Evolutionary conservation across 164 flowering plant genomes (phyloP).

Genomic region (Vitis amurensis): DNA sequence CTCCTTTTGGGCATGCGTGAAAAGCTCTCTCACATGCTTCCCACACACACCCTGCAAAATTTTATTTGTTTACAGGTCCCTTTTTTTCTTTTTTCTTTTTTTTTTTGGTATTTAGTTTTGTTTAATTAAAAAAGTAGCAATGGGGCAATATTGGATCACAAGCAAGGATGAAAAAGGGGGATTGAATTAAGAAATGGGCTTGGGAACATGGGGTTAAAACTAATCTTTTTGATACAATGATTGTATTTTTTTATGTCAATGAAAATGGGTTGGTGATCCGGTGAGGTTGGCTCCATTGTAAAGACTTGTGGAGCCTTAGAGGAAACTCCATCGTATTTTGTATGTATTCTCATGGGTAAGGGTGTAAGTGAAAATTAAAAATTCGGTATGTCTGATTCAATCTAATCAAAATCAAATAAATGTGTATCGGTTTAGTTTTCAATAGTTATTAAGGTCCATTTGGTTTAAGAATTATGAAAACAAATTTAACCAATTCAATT

Average conservation of each 20-base stretch:
- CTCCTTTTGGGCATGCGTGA: constrained; percentile 57
- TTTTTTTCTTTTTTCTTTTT: background rate
- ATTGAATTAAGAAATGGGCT: background rate
- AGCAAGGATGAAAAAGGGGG: constrained; percentile 12
- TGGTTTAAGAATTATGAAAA: too few relatives aligned
- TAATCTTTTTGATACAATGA: constrained; percentile 42
- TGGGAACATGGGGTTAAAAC: constrained; percentile 25
- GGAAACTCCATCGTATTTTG: background rate
- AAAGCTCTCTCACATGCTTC: constrained; percentile 56
- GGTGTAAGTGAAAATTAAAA: too few relatives aligned
- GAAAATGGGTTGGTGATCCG: background rate
- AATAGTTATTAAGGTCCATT: too few relatives aligned
- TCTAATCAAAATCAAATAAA: too few relatives aligned
- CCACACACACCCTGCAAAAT: constrained; percentile 22
- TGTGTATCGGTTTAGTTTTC: too few relatives aligned
- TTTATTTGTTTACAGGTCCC: background rate
- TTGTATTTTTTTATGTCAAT: constrained; percentile 13
- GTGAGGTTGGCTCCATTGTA: background rate
- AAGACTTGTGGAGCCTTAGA: background rate
- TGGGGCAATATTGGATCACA: constrained; percentile 14
- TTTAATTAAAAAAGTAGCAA: constrained; percentile 4
- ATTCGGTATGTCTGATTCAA: too few relatives aligned
- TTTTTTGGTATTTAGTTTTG: background rate
- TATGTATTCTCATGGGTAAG: too few relatives aligned
- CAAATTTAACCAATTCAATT: too few relatives aligned